Base-by-base conservation (phyloP, 2,329 filamentous ascomycete species). In the Podosphaera aphanis region DNA sequence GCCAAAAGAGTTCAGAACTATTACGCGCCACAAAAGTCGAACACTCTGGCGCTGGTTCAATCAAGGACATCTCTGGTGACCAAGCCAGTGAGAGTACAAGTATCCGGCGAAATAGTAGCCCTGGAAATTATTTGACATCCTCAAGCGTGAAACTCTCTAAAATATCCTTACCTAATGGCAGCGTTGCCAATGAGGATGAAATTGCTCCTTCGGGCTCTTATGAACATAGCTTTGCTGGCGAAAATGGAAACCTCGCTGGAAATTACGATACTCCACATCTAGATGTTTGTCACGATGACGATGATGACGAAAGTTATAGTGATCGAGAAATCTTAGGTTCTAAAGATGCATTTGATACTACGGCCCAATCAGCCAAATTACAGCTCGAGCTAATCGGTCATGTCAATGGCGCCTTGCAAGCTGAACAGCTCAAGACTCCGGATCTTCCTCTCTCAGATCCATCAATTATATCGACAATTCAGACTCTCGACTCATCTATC, bases 321-420 rank as follows among this genome's bases (percentile, higher is more conserved):
- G 79, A 79, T 45, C 78, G 74, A 48, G 83, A 92, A 50, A 75
- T 74, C 7, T 73, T 79, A 1, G 74, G 77, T 29, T 86, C 74
- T 57, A 93, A 93, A 58, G 90, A 98, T 60, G 86, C 90, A 1
- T 86, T 95, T 62, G 88, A 88, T 59, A 95, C 98, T 56, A 94
- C 88, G 2, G 90, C 90, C 0, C 88, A 95, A 60, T 95, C 90
- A 13, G 85, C 85, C 10, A 88, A 82, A 59, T 64, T 95, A 27
- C 90, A 98, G 61, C 73, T 98, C 4, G 88, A 95, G 57, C 79
- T 93, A 37, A 73, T 98, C 53, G 77, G 80, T 5, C 79, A 83
- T 53, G 84, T 98, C 21, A 84, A 85, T 47, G 66, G 75, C n/a
- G 86, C 86, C 2, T 66, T 95, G 43, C 73, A 86, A 51, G 64